phyloP scores from a whole-genome alignment of 2,329 filamentous ascomycete genomes.

The Dryadomyces quercus-mongolicae region DNA sequence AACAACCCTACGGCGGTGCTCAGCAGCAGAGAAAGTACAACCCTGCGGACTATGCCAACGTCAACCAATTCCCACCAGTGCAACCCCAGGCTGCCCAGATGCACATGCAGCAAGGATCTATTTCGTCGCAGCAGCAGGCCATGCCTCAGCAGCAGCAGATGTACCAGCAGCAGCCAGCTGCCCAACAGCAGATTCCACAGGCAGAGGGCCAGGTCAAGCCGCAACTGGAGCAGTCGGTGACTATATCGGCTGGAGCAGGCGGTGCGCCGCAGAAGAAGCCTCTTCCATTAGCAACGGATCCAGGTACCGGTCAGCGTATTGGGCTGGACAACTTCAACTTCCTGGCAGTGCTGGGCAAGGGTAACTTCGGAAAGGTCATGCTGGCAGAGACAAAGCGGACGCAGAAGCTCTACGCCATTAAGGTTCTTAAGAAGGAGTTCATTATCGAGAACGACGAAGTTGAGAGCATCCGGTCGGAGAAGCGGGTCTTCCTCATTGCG shows the following conservation, averaged over 20 bases:
- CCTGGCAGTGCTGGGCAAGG: conserved; percentile 92
- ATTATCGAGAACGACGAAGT: conserved; percentile 99
- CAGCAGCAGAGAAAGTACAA: conserved; percentile 62
- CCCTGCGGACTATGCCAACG: conserved; percentile 61
- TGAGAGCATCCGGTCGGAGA: conserved; percentile 93
- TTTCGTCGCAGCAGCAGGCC: not conserved
- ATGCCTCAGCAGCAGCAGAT: conserved; percentile 19
- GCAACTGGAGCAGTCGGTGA: conserved; percentile 23
- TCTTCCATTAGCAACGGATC: conserved; percentile 57
- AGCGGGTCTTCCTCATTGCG: conserved; percentile 91
- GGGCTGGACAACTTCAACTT: conserved; percentile 99
- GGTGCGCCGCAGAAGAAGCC: conserved; percentile 33
- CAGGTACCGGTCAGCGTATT: conserved; percentile 71
- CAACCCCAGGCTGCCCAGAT: conserved; percentile 21
- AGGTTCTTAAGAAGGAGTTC: conserved; percentile 98
- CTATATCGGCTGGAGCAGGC: conserved; percentile 19
- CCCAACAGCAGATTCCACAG: not conserved
- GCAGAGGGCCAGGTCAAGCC: conserved; percentile 25
- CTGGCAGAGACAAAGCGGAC: conserved; percentile 90
- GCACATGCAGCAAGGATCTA: conserved; percentile 14
- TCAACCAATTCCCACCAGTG: conserved; percentile 33
- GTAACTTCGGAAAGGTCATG: conserved; percentile 99
- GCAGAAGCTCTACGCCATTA: conserved; percentile 92
- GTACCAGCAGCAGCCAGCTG: conserved; percentile 14
- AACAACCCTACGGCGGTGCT: too few relatives aligned